Base-by-base conservation (phyloP, 129 eudicot species). In the Chrysanthemum makinoi region DNA sequence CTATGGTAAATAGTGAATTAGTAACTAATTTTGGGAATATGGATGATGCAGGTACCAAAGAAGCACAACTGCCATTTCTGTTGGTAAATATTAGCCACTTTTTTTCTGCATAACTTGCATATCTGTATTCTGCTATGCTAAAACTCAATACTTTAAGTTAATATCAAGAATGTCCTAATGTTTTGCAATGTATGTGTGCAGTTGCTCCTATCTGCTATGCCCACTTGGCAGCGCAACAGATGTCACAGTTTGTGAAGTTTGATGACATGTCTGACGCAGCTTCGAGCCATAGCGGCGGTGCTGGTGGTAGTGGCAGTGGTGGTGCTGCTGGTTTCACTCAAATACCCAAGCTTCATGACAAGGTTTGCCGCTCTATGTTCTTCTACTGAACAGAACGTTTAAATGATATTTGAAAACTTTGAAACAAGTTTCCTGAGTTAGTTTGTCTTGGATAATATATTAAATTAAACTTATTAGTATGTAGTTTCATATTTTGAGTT, bases 361-460 rank as follows among this genome's bases (percentile, higher is more conserved):
- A 78, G 10, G 89, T 93, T 8, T 39, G 80, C 78, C 81, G 74
- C 16, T 81, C 98, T 0, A 93, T 93, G 98, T 93, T 93, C 90
- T 93, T 92, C 68, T 91, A 96, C 22, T 90, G 78, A 79, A 59
- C 49, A 56, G 20, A 22, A 3, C 43, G 1, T 14, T 16, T 49
- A 10, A 7, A 3, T 39, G 18, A 18, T 0, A 6, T 33, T 17
- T 33, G 1, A 18, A 35, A 35, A 35, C 43, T 4, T 3, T 35
- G 13, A 10, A 44, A 65, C 52, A 7, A 5, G 6, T 13, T 30
- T 55, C 6, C 19, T 17, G 35, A 14, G 56, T 16, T 39, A 35
- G 30, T 30, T 14, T 35, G 19, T 5, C 30, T 35, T 54, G 62
- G 18, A 18, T 56, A 16, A 35, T 18, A 66, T 19, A 6, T 66